Base-by-base conservation (phyloP, 345 rosid species). In the Brassica nigra region DNA sequence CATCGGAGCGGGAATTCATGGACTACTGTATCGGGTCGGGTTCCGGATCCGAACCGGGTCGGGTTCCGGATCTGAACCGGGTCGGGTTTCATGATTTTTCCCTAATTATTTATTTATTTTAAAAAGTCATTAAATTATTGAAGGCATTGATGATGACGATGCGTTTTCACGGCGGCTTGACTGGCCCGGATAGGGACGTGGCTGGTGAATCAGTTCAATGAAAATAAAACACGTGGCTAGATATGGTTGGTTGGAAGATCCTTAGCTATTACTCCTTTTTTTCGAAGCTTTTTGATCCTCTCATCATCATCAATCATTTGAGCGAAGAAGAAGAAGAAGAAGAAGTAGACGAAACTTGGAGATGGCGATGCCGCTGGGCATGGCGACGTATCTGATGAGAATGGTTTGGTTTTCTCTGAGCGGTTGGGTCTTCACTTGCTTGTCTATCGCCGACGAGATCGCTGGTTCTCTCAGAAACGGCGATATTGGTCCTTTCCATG, bases 401-500 rank as follows among this genome's bases (percentile, higher is more conserved):
- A 70, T 88, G 88, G 96, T 91, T 18, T 88, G 90, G 96, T 6
- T 86, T 18, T 89, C 89, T 33, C 84, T 95, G 1, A 76, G 71
- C 4, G 92, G 97, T n/a, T 93, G 94, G 90, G 84, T 91, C 28
- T 88, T 87, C 78, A 89, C 98, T 18, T 91, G 97, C 75, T 81
- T 95, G 75, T 76, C 90, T 29, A 90, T 95, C 30, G 98, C 98
- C 74, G 97, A 93, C 76, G 99, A 93, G 73, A 67, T 95, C 69
- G 97, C 98, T 66, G 39, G 68, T 79, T 89, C 93, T 74, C 66
- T 93, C 10, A 81, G 99, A 82, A 86, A 86, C 66, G 97, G 96
- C 29, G 98, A 93, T 84, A 91, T 95, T 77, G 91, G 96, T 23
- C 92, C 93, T 78, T 91, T 93, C 75, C 91, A 91, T 77, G 89